Percentiles rank a stretch among this genome's conserved stretches.
phyloP scores from a whole-genome alignment of 208 protist genomes.

The Kentomonas sorsogonicus region DNA sequence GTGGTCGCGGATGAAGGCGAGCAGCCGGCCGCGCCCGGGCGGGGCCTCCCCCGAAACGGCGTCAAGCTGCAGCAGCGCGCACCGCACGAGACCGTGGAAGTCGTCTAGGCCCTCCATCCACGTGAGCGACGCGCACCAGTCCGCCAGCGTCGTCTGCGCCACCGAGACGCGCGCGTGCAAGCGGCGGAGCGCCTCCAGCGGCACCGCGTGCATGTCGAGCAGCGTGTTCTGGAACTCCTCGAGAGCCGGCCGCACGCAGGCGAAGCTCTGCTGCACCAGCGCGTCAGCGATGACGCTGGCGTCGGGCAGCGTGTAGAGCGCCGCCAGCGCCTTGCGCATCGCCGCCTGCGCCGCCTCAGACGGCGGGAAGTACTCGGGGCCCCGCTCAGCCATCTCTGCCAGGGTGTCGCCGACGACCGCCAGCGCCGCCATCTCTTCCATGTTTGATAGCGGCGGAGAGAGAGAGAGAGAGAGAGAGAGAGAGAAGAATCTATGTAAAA shows the following conservation, averaged over 20 bases:
- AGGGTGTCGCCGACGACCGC: slow-evolving; percentile 19
- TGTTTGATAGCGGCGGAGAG: background rate
- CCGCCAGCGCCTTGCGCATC: too few relatives aligned
- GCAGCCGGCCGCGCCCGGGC: slow-evolving; percentile 30
- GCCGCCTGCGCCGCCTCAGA: too few relatives aligned
- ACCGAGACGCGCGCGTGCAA: slow-evolving; percentile 27
- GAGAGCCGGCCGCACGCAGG: slow-evolving; percentile 18
- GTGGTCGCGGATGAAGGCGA: slow-evolving; percentile 46
- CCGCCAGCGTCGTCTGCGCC: slow-evolving; percentile 25
- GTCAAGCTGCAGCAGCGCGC: slow-evolving; percentile 56
- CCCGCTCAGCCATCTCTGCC: slow-evolving; percentile 1
- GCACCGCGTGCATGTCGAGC: background rate
- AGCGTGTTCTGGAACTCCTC: slow-evolving; percentile 16
- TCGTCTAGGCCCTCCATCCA: slow-evolving; percentile 19
- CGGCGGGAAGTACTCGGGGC: background rate
- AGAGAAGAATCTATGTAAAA: too few relatives aligned
- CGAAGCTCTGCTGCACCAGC: slow-evolving; percentile 14
- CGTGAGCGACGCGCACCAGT: slow-evolving; percentile 46
- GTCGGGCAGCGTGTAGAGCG: too few relatives aligned
- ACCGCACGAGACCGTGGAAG: slow-evolving; percentile 50
- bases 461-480: background rate
- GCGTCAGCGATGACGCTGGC: slow-evolving; percentile 17
- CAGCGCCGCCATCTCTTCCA: slow-evolving; percentile 10
- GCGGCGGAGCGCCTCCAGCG: slow-evolving; percentile 23
- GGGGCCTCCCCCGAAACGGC: slow-evolving; percentile 57